These are phyloP conservation scores for Rhodotorula babjevae DNA, from an alignment of 768 basidiomycete species.

Conservation along the genomic window DNA sequence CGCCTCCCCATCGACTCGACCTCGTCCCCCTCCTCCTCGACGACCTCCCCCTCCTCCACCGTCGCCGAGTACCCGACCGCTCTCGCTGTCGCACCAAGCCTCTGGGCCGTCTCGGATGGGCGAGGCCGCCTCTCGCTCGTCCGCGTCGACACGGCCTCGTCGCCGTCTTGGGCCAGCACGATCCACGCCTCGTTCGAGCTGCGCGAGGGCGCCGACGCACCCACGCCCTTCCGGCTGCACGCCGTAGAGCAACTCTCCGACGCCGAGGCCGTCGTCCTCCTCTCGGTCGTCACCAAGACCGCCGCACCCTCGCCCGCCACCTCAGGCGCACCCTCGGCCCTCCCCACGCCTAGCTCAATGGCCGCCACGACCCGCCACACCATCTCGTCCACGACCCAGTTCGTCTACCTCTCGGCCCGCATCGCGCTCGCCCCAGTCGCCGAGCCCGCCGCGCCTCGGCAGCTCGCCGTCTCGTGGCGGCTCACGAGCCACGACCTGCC, in stretches of 20 bases:
- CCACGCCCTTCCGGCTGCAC: constrained; percentile 20
- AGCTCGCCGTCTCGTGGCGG: constrained; percentile 4
- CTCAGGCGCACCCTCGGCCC: not conserved
- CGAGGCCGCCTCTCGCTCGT: constrained; percentile 22
- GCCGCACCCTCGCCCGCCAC: not conserved
- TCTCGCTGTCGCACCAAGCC: not conserved
- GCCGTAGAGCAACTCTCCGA: not conserved
- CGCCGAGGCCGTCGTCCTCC: constrained; percentile 5
- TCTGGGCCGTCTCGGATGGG: constrained; percentile 32
- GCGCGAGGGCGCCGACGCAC: not conserved
- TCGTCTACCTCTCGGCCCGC: constrained; percentile 16
- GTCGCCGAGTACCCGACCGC: constrained; percentile 34
- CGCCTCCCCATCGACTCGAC: constrained; percentile 6
- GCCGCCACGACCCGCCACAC: constrained; percentile 10
- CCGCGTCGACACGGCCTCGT: not conserved
- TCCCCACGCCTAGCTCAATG: not conserved
- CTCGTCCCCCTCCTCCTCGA: not conserved
- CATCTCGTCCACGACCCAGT: constrained; percentile 16
- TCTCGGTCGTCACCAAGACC: constrained; percentile 12
- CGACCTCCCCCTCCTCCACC: not conserved
- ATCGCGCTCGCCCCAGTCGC: not conserved
- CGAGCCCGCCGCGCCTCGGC: not conserved
- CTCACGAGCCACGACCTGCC: constrained; percentile 16
- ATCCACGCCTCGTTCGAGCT: not conserved
- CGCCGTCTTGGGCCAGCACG: not conserved